These are phyloP conservation scores for Zangia roseola DNA, from an alignment of 768 basidiomycete genomes.

Conservation along the genomic window DNA sequence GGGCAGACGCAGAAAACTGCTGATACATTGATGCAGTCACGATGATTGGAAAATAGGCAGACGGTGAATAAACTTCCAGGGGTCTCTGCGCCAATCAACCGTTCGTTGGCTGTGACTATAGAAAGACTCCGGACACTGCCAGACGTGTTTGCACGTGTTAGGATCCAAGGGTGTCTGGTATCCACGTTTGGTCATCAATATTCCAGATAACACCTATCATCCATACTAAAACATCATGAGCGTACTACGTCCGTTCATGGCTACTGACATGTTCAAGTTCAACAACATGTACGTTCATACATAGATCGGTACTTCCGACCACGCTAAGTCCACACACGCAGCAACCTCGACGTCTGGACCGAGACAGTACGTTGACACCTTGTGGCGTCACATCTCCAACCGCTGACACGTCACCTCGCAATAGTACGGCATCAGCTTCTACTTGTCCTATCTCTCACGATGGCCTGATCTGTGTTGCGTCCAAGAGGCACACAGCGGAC, in stretches of 20 bases:
- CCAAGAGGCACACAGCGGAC: slow-evolving; percentile 76
- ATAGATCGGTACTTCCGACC: not conserved
- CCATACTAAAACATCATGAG: slow-evolving; percentile 72
- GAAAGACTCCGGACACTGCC: slow-evolving; percentile 29
- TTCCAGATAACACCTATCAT: too few species aligned
- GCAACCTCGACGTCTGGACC: slow-evolving; percentile 95
- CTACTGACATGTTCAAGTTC: slow-evolving; percentile 88
- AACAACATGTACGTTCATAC: slow-evolving; percentile 72
- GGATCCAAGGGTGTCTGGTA: slow-evolving; percentile 20
- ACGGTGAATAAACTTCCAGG: slow-evolving; percentile 27
- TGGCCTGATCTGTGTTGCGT: slow-evolving; percentile 93
- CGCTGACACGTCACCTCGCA: not conserved
- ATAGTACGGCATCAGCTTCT: slow-evolving; percentile 87
- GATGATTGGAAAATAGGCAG: slow-evolving; percentile 24
- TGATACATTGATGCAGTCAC: slow-evolving; percentile 33
- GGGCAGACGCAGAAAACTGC: slow-evolving; percentile 33
- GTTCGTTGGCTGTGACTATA: slow-evolving; percentile 1
- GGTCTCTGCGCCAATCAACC: slow-evolving; percentile 17
- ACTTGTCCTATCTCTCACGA: slow-evolving; percentile 81
- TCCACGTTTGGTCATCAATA: too few species aligned
- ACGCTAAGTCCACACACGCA: slow-evolving; percentile 31
- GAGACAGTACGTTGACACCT: slow-evolving; percentile 72
- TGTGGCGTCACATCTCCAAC: too few species aligned
- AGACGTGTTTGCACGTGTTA: slow-evolving; percentile 30
- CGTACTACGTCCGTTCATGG: slow-evolving; percentile 80